phyloP scores from a whole-genome alignment of 2,329 filamentous ascomycete genomes.

The Plenodomus lindquistii region DNA sequence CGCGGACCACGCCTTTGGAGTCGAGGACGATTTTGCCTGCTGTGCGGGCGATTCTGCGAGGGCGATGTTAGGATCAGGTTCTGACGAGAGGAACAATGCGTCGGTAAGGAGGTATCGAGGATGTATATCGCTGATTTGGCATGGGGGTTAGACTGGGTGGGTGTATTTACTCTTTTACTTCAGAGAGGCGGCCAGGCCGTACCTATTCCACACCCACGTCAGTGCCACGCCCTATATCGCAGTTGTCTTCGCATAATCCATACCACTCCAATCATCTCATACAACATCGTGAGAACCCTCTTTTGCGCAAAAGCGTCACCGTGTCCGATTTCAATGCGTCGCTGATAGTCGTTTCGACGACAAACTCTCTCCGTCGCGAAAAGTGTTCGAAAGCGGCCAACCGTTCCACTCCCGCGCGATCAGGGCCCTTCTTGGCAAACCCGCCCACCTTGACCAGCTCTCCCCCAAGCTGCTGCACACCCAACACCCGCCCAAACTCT shows the following conservation, averaged over 20 bases:
- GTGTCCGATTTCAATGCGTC: slow-evolving; percentile 1
- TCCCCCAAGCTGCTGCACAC: slow-evolving; percentile 5
- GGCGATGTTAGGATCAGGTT: too few species aligned
- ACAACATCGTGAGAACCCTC: slow-evolving; percentile 69
- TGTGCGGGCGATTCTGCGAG: slow-evolving; percentile 78
- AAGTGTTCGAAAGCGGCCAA: slow-evolving; percentile 24
- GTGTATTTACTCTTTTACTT: slow-evolving; percentile 84
- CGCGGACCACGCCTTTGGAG: slow-evolving; percentile 85
- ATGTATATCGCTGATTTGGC: slow-evolving; percentile 1
- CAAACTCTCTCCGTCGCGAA: slow-evolving; percentile 22
- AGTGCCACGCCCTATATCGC: slow-evolving; percentile 7
- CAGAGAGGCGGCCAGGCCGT: slow-evolving; percentile 83
- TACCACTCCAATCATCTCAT: slow-evolving; percentile 96
- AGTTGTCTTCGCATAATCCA: slow-evolving; percentile 31
- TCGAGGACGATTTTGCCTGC: slow-evolving; percentile 81
- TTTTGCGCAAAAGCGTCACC: not conserved
- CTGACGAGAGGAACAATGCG: too few species aligned
- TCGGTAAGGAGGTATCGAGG: too few species aligned
- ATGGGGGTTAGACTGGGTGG: slow-evolving; percentile 11
- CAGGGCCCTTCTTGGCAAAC: slow-evolving; percentile 10
- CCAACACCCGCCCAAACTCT: slow-evolving; percentile 7
- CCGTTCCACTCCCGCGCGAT: slow-evolving; percentile 21
- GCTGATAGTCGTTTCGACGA: slow-evolving; percentile 3
- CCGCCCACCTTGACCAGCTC: not conserved
- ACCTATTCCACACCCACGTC: too few species aligned